Conservation (phyloP, 2,329 filamentous ascomycete genomes). For the Talaromyces sp. region DNA sequence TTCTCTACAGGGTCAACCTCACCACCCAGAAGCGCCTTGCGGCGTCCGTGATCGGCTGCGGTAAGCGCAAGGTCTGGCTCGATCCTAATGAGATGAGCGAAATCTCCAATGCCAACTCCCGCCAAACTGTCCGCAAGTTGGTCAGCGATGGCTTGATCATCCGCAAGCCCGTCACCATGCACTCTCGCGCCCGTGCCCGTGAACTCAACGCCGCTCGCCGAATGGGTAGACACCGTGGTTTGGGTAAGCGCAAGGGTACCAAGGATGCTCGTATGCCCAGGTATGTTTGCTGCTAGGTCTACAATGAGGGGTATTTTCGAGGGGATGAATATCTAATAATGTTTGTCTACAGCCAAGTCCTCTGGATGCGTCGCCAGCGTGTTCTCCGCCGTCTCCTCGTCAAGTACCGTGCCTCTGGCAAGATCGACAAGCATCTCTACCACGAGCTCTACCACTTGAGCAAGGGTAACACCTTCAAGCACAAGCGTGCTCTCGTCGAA, state of each 20-base stretch:
- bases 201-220: slow-evolving; percentile 91
- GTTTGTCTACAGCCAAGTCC: slow-evolving; percentile 66
- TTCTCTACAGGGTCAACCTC: slow-evolving; percentile 84
- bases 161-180: slow-evolving; percentile 99
- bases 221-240: slow-evolving; percentile 96
- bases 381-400: slow-evolving; percentile 98
- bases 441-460: slow-evolving; percentile 99
- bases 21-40: slow-evolving; percentile 99
- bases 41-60: slow-evolving; percentile 96
- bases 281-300: slow-evolving; percentile 53
- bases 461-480: slow-evolving; percentile 99
- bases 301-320: background rate
- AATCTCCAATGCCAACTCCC: slow-evolving; percentile 99
- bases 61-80: slow-evolving; percentile 99
- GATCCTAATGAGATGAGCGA: slow-evolving; percentile 99
- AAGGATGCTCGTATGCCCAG: slow-evolving; percentile 98
- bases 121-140: slow-evolving; percentile 99
- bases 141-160: slow-evolving; percentile 99
- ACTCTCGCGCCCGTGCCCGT: slow-evolving; percentile 94
- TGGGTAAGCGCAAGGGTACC: slow-evolving; percentile 99
- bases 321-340: background rate
- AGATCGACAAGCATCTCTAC: slow-evolving; percentile 99
- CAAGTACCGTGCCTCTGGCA: slow-evolving; percentile 99
- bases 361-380: slow-evolving; percentile 99
- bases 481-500: slow-evolving; percentile 99